Percentiles rank a stretch among this genome's conserved stretches.
phyloP scores from a whole-genome alignment of 1,284 basidiomycete genomes.

The Marasmius sp. region DNA sequence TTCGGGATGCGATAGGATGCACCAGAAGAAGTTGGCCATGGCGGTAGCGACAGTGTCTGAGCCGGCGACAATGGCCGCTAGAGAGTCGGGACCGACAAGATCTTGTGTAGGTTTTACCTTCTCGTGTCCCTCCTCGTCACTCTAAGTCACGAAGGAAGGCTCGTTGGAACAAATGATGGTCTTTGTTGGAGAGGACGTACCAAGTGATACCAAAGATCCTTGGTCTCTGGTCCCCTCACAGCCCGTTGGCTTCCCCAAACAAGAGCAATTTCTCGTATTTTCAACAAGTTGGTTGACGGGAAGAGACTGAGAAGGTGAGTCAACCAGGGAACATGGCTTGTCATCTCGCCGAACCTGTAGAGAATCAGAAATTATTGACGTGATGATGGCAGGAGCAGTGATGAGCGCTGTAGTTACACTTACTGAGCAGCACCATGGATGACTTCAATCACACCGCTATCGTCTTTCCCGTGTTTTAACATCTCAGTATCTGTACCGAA shows the following conservation, averaged over 20 bases:
- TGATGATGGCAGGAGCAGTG: neutral
- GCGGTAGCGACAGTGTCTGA: constrained; percentile 10
- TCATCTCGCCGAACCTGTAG: constrained; percentile 29
- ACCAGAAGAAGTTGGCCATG: neutral
- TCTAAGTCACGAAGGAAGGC: constrained; percentile 25
- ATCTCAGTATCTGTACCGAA: constrained; percentile 51
- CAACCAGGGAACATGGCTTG: constrained; percentile 38
- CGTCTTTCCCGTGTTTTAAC: constrained; percentile 35
- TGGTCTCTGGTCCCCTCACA: constrained; percentile 27
- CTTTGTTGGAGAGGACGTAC: constrained; percentile 20
- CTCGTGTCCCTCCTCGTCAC: constrained; percentile 34
- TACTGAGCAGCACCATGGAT: constrained; percentile 33
- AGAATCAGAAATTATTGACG: neutral
- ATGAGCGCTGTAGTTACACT: constrained; percentile 3
- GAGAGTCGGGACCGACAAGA: constrained; percentile 18
- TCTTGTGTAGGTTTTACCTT: constrained; percentile 1
- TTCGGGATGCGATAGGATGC: constrained; percentile 4
- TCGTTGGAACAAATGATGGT: too few species aligned
- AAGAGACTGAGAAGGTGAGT: constrained; percentile 26
- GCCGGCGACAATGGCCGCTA: constrained; percentile 27
- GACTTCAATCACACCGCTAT: constrained; percentile 33
- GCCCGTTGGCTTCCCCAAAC: constrained; percentile 28
- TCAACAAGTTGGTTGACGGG: constrained; percentile 28
- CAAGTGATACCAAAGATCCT: constrained; percentile 46
- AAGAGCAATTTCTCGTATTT: constrained; percentile 29